Conservation (phyloP, 306 rosid genomes). For the Elaeagnus macrophylla region DNA sequence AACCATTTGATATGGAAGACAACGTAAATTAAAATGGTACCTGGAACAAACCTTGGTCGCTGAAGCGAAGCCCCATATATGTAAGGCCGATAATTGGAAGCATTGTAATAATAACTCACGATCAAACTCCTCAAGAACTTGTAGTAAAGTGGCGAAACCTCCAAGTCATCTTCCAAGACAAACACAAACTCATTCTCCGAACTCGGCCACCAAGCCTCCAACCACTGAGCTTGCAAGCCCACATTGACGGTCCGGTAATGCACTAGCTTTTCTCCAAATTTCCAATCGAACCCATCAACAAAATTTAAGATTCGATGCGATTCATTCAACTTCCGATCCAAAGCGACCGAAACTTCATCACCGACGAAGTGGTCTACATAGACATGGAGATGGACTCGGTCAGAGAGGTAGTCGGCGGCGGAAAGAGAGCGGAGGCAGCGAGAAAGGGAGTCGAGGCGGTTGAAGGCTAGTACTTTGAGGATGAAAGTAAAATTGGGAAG, state of each 20-base stretch:
- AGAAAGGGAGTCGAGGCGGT: slow-evolving; percentile 65
- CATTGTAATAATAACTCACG: slow-evolving; percentile 60
- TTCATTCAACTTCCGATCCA: slow-evolving; percentile 34
- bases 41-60: slow-evolving; percentile 98
- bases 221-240: slow-evolving; percentile 96
- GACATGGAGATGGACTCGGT: slow-evolving; percentile 63
- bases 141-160: slow-evolving; percentile 73
- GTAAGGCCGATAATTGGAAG: slow-evolving; percentile 65
- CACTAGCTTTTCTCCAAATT: slow-evolving; percentile 61
- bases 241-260: slow-evolving; percentile 68
- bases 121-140: slow-evolving; percentile 59
- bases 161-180: slow-evolving; percentile 87
- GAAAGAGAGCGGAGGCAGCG: slow-evolving; percentile 88
- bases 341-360: slow-evolving; percentile 14
- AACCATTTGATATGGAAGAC: no score
- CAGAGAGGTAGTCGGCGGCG: slow-evolving; percentile 70
- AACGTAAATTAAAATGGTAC: slow-evolving; percentile 34
- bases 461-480: slow-evolving; percentile 68
- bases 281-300: slow-evolving; percentile 63
- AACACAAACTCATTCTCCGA: slow-evolving; percentile 72
- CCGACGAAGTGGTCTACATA: slow-evolving; percentile 52
- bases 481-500: slow-evolving; percentile 45
- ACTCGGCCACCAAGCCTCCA: slow-evolving; percentile 97
- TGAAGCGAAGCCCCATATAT: slow-evolving; percentile 76
- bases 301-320: slow-evolving; percentile 56